Evolutionary conservation across 2,329 filamentous ascomycete genomes (phyloP).

Genomic region (Graphiopsis chlorocephala): DNA sequence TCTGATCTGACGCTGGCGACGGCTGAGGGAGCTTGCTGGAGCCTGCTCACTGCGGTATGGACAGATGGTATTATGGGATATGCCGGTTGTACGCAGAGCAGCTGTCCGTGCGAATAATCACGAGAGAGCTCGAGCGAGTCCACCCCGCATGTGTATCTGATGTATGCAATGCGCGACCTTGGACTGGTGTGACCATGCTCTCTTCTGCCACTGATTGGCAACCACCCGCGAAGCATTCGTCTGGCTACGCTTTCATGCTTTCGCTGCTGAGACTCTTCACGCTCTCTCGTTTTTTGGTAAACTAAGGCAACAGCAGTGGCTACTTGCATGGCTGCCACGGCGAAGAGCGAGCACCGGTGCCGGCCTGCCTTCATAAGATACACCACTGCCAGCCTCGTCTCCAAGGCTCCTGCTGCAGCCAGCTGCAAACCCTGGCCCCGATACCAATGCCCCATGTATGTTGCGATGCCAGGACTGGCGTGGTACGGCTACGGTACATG

Average conservation of each 20-base stretch:
- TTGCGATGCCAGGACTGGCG: background rate
- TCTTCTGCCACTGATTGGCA: background rate
- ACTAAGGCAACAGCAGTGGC: background rate
- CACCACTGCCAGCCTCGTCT: background rate
- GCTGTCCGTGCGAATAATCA: background rate
- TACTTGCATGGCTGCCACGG: background rate
- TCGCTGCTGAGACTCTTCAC: background rate
- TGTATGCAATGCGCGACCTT: background rate
- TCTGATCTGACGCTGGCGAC: background rate
- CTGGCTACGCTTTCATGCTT: background rate
- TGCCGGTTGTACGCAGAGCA: background rate
- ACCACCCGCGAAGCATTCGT: background rate
- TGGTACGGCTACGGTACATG: background rate
- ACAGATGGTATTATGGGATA: background rate
- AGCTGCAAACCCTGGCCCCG: background rate
- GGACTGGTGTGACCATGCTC: background rate
- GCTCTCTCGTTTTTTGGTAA: background rate
- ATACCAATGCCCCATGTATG: slow-evolving; percentile 2
- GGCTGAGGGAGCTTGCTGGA: no score
- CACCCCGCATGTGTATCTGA: background rate
- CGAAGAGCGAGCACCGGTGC: background rate
- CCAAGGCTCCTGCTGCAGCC: background rate
- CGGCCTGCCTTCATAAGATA: background rate
- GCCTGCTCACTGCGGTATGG: background rate
- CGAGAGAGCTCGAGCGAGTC: background rate